phyloP scores from a whole-genome alignment of 129 eudicot species.

The Rutidosis leptorrhynchoides region DNA sequence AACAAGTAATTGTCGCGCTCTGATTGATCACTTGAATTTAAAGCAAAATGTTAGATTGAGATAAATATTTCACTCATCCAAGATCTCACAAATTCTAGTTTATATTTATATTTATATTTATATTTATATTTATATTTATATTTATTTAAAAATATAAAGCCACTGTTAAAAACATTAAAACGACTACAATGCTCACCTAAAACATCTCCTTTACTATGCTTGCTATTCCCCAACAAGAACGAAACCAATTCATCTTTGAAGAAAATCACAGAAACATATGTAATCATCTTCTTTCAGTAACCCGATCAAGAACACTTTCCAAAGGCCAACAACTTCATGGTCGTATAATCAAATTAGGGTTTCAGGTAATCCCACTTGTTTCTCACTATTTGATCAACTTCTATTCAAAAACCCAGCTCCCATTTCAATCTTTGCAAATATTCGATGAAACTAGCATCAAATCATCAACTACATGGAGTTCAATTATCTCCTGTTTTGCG shows the following conservation, averaged over 20 bases:
- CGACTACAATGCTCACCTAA: too few relatives aligned
- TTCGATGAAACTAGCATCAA: slow-evolving; percentile 59
- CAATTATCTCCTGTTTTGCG: slow-evolving; percentile 62
- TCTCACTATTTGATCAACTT: slow-evolving; percentile 79
- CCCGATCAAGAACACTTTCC: slow-evolving; percentile 47
- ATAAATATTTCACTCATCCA: too few relatives aligned
- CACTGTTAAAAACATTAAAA: too few relatives aligned
- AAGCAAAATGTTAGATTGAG: too few relatives aligned
- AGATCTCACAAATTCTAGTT: too few relatives aligned
- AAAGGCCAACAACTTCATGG: slow-evolving; percentile 66
- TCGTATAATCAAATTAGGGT: slow-evolving; percentile 65
- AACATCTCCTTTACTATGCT: slow-evolving; percentile 19
- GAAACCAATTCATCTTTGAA: slow-evolving; percentile 36
- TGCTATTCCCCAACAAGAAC: slow-evolving; percentile 12
- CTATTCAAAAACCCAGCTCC: slow-evolving; percentile 74
- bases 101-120: too few relatives aligned
- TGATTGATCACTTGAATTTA: too few relatives aligned
- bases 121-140: too few relatives aligned
- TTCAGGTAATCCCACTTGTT: slow-evolving; percentile 57
- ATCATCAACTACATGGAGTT: slow-evolving; percentile 85
- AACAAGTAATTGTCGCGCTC: too few relatives aligned
- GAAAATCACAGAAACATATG: slow-evolving; percentile 41
- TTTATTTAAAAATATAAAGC: too few relatives aligned
- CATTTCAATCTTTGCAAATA: slow-evolving; percentile 43
- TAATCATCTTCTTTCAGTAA: slow-evolving; percentile 43